Base-by-base conservation (phyloP, 345 rosid species). In the Eucalyptus melliodora region DNA sequence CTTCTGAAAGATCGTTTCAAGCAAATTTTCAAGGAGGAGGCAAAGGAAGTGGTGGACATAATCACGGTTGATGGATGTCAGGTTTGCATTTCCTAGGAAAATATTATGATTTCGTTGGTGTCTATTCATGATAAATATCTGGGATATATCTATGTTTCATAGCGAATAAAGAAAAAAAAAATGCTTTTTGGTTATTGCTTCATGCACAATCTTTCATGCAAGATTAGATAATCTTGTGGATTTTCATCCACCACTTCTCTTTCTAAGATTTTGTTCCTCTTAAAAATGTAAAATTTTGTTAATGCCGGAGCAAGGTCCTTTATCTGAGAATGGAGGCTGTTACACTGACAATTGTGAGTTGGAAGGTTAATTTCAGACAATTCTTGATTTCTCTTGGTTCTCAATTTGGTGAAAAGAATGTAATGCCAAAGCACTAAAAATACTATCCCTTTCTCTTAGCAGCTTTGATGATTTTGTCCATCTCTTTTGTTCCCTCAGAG, bases 1-100 rank as follows among this genome's bases (percentile, higher is more conserved):
- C 95, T 94, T 89, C 93, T 97, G 72, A 96, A 96, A 92, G 96
- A 96, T 37, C 94, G 95, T 92, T 98, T 97, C 86, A 90, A 90
- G 90, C 97, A 96, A 53, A 96, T 92, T 86, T 97, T 98, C 93
- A 98, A 97, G 59, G 92, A 93, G 82, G 99, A 97, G 44, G 94
- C 98, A 23, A 89, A 92, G 86, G 94, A 93, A 87, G 93, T 95
- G 50, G 99, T 96, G 40, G 99, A 98, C 90, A 96, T 98, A 87
- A 96, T 95, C 88, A 98, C 98, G 19, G 97, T 97, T 60, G 99
- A 98, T 89, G 99, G 99, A 87, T 98, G 97, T 93, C 99, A 98
- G 99, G 99, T 97, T 92, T 86, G 81, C 65, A 69, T 65, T 87
- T 31, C 31, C 40, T 86, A 34, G 15, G 16, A 51, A 88, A 51